Conservation (phyloP, 345 rosid genomes). For the Cardiospermum halicacabum region DNA sequence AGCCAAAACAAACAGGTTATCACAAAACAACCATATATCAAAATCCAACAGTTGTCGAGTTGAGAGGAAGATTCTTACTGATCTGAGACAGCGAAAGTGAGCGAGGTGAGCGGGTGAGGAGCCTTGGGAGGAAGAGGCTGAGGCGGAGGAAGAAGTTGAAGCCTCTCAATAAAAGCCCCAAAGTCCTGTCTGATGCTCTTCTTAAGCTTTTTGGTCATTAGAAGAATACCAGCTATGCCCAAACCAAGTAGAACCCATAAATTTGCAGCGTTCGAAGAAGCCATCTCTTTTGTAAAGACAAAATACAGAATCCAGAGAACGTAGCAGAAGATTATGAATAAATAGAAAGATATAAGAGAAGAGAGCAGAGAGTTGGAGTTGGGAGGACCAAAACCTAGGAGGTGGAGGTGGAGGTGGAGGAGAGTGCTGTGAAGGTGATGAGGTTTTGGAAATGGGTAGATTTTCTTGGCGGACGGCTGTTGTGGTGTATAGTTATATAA, state of each 20-base stretch:
- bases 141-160: constrained; percentile 88
- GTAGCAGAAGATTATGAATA: neutral
- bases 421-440: neutral
- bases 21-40: neutral
- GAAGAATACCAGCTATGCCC: constrained; percentile 75
- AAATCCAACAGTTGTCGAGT: neutral
- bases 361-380: neutral
- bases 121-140: constrained; percentile 98
- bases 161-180: constrained; percentile 81
- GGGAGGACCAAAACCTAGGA: constrained; percentile 1
- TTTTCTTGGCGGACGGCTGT: neutral
- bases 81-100: constrained; percentile 84
- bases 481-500: neutral
- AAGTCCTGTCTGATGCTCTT: constrained; percentile 65
- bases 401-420: neutral
- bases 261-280: constrained; percentile 55
- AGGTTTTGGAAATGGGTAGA: neutral
- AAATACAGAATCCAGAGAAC: neutral
- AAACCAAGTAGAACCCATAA: constrained; percentile 83
- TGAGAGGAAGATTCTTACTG: constrained; percentile 32
- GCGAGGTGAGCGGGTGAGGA: constrained; percentile 87
- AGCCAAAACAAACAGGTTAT: neutral
- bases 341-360: neutral
- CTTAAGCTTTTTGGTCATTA: constrained; percentile 60
- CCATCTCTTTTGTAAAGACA: constrained; percentile 26